A percentile compares a stretch with the other conserved stretches of the same genome.
Evolutionary conservation across 352 stramenopile species (phyloP).

Genomic region (Pythium phragmiticola): DNA sequence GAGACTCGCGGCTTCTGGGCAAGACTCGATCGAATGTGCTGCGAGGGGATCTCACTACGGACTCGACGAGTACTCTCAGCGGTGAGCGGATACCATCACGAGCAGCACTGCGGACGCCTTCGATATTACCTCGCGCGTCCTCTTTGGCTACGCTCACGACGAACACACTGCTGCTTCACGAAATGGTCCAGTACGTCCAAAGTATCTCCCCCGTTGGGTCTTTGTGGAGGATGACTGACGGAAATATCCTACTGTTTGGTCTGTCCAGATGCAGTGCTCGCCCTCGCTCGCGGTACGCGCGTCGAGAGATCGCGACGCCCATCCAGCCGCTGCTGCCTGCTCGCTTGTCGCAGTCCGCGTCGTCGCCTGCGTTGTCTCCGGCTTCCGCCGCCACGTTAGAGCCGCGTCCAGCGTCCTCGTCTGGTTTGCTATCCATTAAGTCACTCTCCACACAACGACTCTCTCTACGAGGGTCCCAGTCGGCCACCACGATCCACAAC

Average conservation of each 20-base stretch:
- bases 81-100: neutral
- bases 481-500: neutral
- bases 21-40: slow-evolving; percentile 9
- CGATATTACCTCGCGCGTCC: neutral
- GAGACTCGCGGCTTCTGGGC: neutral
- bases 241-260: neutral
- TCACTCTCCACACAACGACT: neutral
- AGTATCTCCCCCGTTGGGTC: neutral
- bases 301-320: slow-evolving; percentile 36
- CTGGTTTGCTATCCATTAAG: neutral
- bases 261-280: slow-evolving; percentile 38
- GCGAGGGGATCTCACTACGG: slow-evolving; percentile 9
- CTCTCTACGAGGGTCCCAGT: neutral
- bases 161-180: slow-evolving; percentile 1
- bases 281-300: slow-evolving; percentile 54
- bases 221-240: neutral
- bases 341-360: slow-evolving; percentile 36
- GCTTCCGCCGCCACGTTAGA: neutral
- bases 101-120: neutral
- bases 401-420: neutral
- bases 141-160: slow-evolving; percentile 6
- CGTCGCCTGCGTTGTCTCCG: slow-evolving; percentile 8
- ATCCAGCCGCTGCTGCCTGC: slow-evolving; percentile 31
- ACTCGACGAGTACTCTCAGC: neutral
- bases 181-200: slow-evolving; percentile 22